Evolutionary conservation across 352 stramenopile species (phyloP), one percentile per base, ranked within the genome.

Genomic region (Phytophthora palmivora): DNA sequence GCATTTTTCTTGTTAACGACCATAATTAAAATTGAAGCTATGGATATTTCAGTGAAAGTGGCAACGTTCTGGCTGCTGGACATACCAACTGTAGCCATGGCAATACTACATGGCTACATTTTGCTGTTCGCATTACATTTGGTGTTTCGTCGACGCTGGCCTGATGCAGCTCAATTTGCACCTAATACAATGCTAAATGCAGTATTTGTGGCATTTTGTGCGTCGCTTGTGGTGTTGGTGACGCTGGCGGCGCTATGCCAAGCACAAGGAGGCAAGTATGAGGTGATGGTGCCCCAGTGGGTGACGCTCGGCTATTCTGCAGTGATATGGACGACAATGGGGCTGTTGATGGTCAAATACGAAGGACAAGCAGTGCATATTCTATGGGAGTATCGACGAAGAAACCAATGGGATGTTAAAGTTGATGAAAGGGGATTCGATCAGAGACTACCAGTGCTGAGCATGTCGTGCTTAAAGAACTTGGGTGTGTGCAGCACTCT

Each of bases 31-130:
- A 2, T 26, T 24, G 16, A 59, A 5, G 0, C 46, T 2, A 54
- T 30, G 37, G 33, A 38, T 8, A 3, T 49, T 32, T 12, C 7
- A 21, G 16, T 47, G 9, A 64, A 55, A 55, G 11, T 67, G 28
- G 34, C 38, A 12, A 63, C 54, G 33, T 82, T 70, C 21, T 79
- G 67, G 67, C 51, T 82, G 51, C 37, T 78, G 44, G 67, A 78
- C 34, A 61, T 73, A 55, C 67, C 73, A 12, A 73, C 50, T 45
- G 70, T 70, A 30, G 60, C 51, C 19, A 41, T 73, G 28, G 45
- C 54, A 9, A 44, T 26, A 28, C 48, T 79, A n/a, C 18, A 58
- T 44, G 58, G 70, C 45, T 78, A 82, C 52, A 38, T 82, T 53
- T 51, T 67, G 51, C 58, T 82, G 34, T 76, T 79, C 26, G 59